phyloP scores from a whole-genome alignment of 2,329 filamentous ascomycete species.

The Eutypa lata region DNA sequence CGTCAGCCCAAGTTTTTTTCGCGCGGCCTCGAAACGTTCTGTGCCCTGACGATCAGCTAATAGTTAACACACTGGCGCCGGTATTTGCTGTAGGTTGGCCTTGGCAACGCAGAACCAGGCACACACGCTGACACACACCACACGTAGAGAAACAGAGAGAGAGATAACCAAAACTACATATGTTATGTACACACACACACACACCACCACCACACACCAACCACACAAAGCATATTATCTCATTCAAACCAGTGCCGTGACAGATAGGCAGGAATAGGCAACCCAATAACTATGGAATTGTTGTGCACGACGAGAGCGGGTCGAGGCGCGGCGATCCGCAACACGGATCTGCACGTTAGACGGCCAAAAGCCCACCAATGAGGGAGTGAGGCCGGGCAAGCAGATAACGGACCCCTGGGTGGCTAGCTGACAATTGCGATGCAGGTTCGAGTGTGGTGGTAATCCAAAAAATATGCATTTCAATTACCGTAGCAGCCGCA shows the following conservation, averaged over 20 bases:
- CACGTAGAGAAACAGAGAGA: too few relatives aligned
- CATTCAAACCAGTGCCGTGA: not conserved
- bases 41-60: not conserved
- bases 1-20: not conserved
- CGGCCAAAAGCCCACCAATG: not conserved
- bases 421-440: constrained; percentile 30
- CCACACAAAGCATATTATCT: not conserved
- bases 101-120: not conserved
- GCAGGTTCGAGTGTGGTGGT: too few relatives aligned
- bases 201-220: too few relatives aligned
- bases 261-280: too few relatives aligned
- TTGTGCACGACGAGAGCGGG: not conserved
- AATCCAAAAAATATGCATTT: too few relatives aligned
- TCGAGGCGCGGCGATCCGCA: not conserved
- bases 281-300: not conserved
- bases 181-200: too few relatives aligned
- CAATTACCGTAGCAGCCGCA: too few relatives aligned
- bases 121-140: too few relatives aligned
- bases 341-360: not conserved
- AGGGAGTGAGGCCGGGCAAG: not conserved
- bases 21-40: not conserved
- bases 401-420: not conserved
- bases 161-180: too few relatives aligned
- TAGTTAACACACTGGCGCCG: not conserved
- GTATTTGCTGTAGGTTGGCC: not conserved